A percentile compares a stretch with the other conserved stretches of the same genome.
Evolutionary conservation across 495 filamentous ascomycete species (phyloP).

Genomic region (Parathielavia appendiculata): DNA sequence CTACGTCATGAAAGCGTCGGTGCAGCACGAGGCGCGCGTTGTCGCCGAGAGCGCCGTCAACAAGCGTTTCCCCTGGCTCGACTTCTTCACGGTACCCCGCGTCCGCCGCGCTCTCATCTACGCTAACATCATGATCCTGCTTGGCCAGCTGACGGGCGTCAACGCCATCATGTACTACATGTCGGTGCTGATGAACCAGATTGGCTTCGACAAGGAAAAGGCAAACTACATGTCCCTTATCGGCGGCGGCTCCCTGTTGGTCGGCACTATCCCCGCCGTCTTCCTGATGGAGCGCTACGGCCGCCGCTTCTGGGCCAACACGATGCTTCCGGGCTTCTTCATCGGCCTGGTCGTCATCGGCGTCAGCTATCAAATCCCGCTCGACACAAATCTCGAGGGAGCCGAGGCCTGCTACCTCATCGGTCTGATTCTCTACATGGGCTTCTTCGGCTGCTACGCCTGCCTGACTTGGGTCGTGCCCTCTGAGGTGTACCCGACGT

Average conservation of each 20-base stretch:
- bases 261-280: slow-evolving; percentile 8
- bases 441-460: slow-evolving; percentile 11
- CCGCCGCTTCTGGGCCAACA: slow-evolving; percentile 14
- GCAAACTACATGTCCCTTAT: slow-evolving; percentile 14
- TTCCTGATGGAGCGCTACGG: slow-evolving; percentile 9
- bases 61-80: slow-evolving; percentile 10
- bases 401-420: slow-evolving; percentile 10
- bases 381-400: neutral
- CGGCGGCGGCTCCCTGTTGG: slow-evolving; percentile 4
- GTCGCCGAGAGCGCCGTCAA: slow-evolving; percentile 9
- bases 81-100: slow-evolving; percentile 10
- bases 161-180: slow-evolving; percentile 16
- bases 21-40: slow-evolving; percentile 1
- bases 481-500: slow-evolving; percentile 13
- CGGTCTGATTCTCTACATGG: slow-evolving; percentile 11
- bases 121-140: slow-evolving; percentile 13
- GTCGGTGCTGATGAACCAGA: slow-evolving; percentile 11
- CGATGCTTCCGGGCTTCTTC: slow-evolving; percentile 8
- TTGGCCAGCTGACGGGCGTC: slow-evolving; percentile 11
- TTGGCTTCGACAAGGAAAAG: slow-evolving; percentile 10
- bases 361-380: slow-evolving; percentile 9
- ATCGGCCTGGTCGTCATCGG: slow-evolving; percentile 11
- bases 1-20: slow-evolving; percentile 5
- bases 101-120: slow-evolving; percentile 10
- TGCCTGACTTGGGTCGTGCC: slow-evolving; percentile 11